These are phyloP conservation scores for Biscogniauxia mediterranea DNA, from an alignment of 2,329 filamentous ascomycete genomes.

Conservation along the genomic window DNA sequence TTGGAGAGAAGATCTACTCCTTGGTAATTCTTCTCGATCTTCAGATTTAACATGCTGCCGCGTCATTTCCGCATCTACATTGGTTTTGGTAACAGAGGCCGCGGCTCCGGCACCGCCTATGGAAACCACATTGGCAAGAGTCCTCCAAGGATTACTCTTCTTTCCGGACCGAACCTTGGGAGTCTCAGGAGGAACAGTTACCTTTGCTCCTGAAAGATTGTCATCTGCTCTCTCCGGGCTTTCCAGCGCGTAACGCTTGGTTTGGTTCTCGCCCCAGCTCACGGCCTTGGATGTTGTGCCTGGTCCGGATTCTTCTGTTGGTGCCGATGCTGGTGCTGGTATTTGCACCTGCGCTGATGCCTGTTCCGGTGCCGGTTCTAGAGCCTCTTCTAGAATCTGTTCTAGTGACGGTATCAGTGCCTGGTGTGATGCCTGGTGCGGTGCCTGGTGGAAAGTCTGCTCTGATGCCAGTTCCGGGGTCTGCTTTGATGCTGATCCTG, in stretches of 20 bases:
- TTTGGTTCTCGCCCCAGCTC: constrained; percentile 64
- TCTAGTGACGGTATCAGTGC: no score
- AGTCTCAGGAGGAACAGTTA: constrained; percentile 29
- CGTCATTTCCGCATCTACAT: constrained; percentile 11
- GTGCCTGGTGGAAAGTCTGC: no score
- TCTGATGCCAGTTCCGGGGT: no score
- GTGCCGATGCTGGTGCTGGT: constrained; percentile 23
- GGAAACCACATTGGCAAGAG: constrained; percentile 50
- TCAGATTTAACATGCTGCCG: constrained; percentile 20
- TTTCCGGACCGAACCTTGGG: constrained; percentile 35
- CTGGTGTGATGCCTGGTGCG: no score
- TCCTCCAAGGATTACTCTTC: constrained; percentile 50
- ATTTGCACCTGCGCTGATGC: no score
- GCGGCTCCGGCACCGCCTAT: constrained; percentile 39
- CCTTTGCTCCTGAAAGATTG: constrained; percentile 29
- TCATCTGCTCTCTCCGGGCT: constrained; percentile 48
- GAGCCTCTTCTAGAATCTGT: no score
- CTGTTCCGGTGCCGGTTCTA: no score
- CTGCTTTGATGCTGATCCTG: no score
- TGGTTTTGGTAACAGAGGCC: constrained; percentile 20
- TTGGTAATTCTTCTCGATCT: constrained; percentile 18
- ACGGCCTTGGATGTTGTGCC: constrained; percentile 51
- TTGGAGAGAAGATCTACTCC: constrained; percentile 33
- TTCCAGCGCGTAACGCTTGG: constrained; percentile 61
- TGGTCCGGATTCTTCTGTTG: constrained; percentile 31